These are phyloP conservation scores for Sarocladiaceae sp. DNA, from an alignment of 2,329 filamentous ascomycete genomes.

Conservation along the genomic window DNA sequence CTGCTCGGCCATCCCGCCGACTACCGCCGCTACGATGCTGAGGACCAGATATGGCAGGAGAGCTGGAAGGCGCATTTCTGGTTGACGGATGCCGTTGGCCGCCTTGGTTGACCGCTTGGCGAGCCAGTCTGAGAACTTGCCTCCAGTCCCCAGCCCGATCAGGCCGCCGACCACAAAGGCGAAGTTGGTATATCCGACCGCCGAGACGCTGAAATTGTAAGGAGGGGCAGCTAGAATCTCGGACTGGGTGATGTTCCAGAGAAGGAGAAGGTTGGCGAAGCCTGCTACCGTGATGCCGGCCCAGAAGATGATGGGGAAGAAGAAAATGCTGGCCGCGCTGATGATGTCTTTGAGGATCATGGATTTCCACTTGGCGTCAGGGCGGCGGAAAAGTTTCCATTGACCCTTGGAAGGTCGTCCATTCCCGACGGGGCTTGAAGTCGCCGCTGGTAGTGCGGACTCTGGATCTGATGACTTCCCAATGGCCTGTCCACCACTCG, in stretches of 20 bases:
- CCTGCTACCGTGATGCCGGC: neutral
- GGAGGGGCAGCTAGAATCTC: neutral
- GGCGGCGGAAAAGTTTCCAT: neutral
- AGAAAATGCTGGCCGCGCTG: neutral
- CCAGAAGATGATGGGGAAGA: neutral
- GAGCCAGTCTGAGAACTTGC: conserved; percentile 40
- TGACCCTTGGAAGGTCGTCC: neutral
- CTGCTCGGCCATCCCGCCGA: conserved; percentile 43
- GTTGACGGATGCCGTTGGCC: conserved; percentile 42
- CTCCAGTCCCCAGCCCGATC: conserved; percentile 36
- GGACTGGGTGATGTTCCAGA: conserved; percentile 1
- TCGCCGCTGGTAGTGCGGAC: no score
- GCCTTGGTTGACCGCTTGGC: conserved; percentile 31
- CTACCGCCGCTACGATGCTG: conserved; percentile 39
- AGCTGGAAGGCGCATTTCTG: conserved; percentile 43
- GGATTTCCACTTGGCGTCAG: neutral
- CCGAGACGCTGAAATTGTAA: neutral
- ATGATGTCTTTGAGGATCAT: neutral
- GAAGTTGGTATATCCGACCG: conserved; percentile 42
- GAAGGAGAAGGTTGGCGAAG: neutral
- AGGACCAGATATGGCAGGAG: conserved; percentile 39
- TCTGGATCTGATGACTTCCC: no score
- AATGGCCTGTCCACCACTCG: conserved; percentile 43
- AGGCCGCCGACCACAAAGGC: conserved; percentile 36
- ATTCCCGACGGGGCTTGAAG: no score